Evolutionary conservation across 2,329 filamentous ascomycete genomes (phyloP).

Genomic region (Ilyonectria destructans): DNA sequence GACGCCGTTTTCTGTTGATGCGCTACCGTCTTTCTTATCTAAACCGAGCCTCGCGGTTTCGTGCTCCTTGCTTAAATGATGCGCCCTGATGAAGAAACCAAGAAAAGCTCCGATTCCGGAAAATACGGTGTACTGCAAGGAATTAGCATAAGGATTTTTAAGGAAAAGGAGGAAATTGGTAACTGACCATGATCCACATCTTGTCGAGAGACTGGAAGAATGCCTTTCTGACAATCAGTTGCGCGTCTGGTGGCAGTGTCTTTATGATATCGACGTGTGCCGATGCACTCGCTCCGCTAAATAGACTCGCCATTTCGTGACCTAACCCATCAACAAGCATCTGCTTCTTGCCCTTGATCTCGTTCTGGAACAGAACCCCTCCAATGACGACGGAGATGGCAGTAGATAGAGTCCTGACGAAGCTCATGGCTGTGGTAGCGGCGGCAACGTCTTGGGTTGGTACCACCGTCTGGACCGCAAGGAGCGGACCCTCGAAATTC

Average conservation of each 20-base stretch:
- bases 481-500: conserved; percentile 75
- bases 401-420: conserved; percentile 75
- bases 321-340: conserved; percentile 64
- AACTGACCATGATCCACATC: conserved; percentile 52
- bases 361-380: conserved; percentile 80
- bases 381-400: conserved; percentile 79
- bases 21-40: neutral
- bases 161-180: neutral
- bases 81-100: conserved; percentile 42
- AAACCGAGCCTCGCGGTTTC: conserved; percentile 42
- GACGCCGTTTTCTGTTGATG: neutral
- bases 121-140: conserved; percentile 41
- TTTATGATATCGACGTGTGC: conserved; percentile 70
- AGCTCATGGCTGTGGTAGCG: conserved; percentile 75
- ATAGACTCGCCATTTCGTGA: conserved; percentile 60
- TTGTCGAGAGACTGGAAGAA: conserved; percentile 46
- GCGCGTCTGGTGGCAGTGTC: conserved; percentile 38
- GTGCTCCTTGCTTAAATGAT: conserved; percentile 45
- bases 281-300: conserved; percentile 70
- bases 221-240: conserved; percentile 43
- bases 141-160: neutral
- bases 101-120: conserved; percentile 35
- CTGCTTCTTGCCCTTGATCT: conserved; percentile 68
- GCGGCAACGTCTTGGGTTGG: conserved; percentile 73
- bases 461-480: conserved; percentile 76